phyloP scores from a whole-genome alignment of 1,284 basidiomycete species.

The Ganoderma boninense region DNA sequence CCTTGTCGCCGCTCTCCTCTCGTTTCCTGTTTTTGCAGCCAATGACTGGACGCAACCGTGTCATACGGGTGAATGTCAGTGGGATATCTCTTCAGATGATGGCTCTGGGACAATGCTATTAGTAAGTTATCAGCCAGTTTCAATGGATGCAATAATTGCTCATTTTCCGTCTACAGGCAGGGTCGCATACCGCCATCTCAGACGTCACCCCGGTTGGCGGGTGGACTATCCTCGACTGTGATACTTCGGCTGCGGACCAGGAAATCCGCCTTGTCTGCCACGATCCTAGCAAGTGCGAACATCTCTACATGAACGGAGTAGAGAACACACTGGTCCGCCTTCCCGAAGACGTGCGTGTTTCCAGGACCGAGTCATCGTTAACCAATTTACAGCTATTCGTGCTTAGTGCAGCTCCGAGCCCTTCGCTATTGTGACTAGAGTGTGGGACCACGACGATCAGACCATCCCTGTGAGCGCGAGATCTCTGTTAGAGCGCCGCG shows the following conservation, averaged over 20 bases:
- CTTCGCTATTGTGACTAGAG: conserved; percentile 55
- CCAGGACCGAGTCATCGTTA: no score
- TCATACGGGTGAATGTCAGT: conserved; percentile 20
- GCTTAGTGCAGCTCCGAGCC: conserved; percentile 52
- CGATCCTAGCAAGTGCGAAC: conserved; percentile 48
- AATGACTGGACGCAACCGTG: conserved; percentile 24
- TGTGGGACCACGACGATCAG: conserved; percentile 50
- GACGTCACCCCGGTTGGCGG: conserved; percentile 61
- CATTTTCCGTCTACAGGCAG: conserved; percentile 29
- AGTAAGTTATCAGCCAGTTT: conserved; percentile 7
- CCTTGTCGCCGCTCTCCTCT: conserved; percentile 3
- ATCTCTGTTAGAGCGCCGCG: conserved; percentile 41
- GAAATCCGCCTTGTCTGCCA: conserved; percentile 57
- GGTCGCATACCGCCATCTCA: conserved; percentile 50
- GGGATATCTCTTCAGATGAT: conserved; percentile 12
- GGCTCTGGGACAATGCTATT: conserved; percentile 18
- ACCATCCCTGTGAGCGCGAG: conserved; percentile 45
- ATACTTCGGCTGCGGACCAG: conserved; percentile 45
- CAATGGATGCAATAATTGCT: conserved; percentile 12
- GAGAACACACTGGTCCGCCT: conserved; percentile 59
- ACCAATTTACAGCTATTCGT: no score
- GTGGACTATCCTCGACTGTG: conserved; percentile 58
- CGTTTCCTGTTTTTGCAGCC: neutral
- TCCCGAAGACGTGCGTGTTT: conserved; percentile 35
- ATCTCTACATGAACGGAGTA: conserved; percentile 54